Percentiles rank a stretch among this genome's conserved stretches.
Evolutionary conservation across 2,329 filamentous ascomycete genomes (phyloP).

Genomic region (Fusarium newnesense): DNA sequence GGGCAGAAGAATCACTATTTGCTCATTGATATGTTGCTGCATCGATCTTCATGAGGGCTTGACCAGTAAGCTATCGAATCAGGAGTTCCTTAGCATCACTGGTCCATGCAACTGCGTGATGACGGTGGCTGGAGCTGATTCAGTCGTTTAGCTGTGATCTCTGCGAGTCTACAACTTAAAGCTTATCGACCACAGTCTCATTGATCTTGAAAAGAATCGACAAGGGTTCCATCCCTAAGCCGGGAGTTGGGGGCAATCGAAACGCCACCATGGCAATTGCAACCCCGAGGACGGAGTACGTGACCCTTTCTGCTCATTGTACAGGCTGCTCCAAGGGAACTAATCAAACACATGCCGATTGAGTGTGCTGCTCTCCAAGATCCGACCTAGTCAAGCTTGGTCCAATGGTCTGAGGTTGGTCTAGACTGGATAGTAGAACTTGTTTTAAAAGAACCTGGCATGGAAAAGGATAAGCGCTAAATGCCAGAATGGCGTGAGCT

Average conservation of each 20-base stretch:
- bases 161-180: neutral
- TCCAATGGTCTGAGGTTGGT: neutral
- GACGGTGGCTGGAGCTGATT: neutral
- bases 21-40: neutral
- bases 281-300: neutral
- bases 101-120: neutral
- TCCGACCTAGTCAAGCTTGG: neutral
- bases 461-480: conserved; percentile 1
- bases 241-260: neutral
- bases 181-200: neutral
- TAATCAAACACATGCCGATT: neutral
- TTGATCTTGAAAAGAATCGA: neutral
- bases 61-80: neutral
- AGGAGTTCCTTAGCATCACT: neutral
- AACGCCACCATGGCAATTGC: conserved; percentile 2
- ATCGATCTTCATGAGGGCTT: neutral
- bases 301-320: neutral
- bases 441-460: neutral
- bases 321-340: neutral
- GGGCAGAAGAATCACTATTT: neutral
- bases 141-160: neutral
- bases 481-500: conserved; percentile 5
- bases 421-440: conserved; percentile 10
- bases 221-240: neutral
- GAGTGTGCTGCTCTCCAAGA: neutral